Base-by-base conservation (phyloP, 192 early-diverging fungal species). In the Pilaira anomala region DNA sequence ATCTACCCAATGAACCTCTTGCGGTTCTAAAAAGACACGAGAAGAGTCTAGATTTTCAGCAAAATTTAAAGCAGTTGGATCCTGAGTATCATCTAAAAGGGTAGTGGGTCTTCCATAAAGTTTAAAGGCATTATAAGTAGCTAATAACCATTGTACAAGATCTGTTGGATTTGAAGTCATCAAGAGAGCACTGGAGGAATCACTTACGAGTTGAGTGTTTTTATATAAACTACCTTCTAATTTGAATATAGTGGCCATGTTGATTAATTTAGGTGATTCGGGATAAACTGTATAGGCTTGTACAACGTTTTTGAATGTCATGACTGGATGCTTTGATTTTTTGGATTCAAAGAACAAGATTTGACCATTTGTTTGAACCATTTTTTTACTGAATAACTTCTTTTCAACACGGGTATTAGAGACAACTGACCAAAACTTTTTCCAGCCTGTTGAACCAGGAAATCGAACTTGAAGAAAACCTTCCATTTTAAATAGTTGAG, bases 271-370 rank as follows among this genome's bases (percentile, higher is more conserved):
- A 33, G 76, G 53, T 48, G 62, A 68, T 61, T 78, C 78, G 9
- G 81, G 83, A 58, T 79, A 85, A 29, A 83, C 73, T 2, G 78
- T 78, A 39, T 83, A 85, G 8, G 80, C 78, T 60, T 83, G 78
- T 30, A 68, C 67, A 33, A 84, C 78, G 40, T 81, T 78, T 42
- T 73, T 65, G 48, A 84, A 52, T 14, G 83, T 80, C 55, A 78
- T 71, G 29, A 78, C 67, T 14, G 83, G 83, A 14, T 63, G 61
- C 55, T 77, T 81, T 9, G 83, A 68, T 58, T 77, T 81, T 60
- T 70, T 67, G 21, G 57, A 73, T 30, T 80, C 76, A 29, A 77
- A 84, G 45, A 84, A 80, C 41, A 78, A 62, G 51, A 79, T 71
- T 41, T 82, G 80, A 19, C 80, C 83, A 53, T 73, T 56, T 33